Conservation (phyloP, 2,329 filamentous ascomycete genomes). For the Cyanodermella asteris region DNA sequence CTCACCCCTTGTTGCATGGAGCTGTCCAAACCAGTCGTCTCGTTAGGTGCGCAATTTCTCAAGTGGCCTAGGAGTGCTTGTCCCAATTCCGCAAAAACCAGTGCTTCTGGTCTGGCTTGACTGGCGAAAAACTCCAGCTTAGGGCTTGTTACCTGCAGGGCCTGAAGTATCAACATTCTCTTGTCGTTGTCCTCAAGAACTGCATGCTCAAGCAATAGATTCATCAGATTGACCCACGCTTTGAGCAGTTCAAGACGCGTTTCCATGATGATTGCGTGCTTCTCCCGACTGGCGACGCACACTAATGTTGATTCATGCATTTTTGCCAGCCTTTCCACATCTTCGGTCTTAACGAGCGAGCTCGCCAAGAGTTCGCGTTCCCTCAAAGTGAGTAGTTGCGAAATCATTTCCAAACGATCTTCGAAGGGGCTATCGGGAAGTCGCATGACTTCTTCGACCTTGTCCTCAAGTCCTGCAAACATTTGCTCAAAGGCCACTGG, state of each 20-base stretch:
- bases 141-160: constrained; percentile 68
- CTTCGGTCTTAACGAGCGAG: too few species aligned
- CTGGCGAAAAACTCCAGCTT: constrained; percentile 61
- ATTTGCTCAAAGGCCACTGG: too few species aligned
- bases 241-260: constrained; percentile 50
- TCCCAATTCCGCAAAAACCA: constrained; percentile 57
- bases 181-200: constrained; percentile 53
- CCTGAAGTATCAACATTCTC: constrained; percentile 62
- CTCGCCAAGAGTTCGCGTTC: too few species aligned
- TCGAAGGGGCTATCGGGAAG: too few species aligned
- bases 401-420: constrained; percentile 49
- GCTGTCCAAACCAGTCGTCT: constrained; percentile 12
- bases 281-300: too few species aligned
- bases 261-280: too few species aligned
- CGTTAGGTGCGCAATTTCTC: constrained; percentile 44
- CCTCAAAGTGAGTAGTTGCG: constrained; percentile 51
- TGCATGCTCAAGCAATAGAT: constrained; percentile 63
- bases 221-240: constrained; percentile 66
- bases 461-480: too few species aligned
- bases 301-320: too few species aligned
- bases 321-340: too few species aligned
- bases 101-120: constrained; percentile 45
- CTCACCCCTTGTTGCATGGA: constrained; percentile 17
- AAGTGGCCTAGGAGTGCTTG: constrained; percentile 49
- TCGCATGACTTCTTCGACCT: too few species aligned